Evolutionary conservation across 768 basidiomycete genomes (phyloP).

Genomic region (Gymnopilus dilepis): DNA sequence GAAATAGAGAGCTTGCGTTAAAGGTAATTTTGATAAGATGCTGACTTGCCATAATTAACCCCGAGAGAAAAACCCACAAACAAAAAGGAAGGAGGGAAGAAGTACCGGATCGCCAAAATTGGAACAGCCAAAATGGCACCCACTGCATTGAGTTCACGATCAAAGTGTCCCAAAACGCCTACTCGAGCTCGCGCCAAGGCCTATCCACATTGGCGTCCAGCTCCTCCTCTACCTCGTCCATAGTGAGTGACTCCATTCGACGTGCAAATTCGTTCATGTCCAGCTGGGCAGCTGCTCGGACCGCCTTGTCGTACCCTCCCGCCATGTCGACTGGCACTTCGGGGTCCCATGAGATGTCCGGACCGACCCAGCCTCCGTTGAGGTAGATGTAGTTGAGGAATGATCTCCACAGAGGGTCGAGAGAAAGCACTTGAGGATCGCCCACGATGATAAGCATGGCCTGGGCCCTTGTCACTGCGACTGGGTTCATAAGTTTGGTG

Average conservation of each 20-base stretch:
- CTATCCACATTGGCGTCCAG: slow-evolving; percentile 42
- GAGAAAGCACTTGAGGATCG: slow-evolving; percentile 59
- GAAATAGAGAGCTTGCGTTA: neutral
- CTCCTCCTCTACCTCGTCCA: slow-evolving; percentile 34
- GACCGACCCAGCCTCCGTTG: slow-evolving; percentile 61
- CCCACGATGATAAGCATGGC: slow-evolving; percentile 65
- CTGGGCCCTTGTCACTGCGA: slow-evolving; percentile 66
- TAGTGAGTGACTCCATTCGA: slow-evolving; percentile 38
- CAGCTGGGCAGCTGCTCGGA: slow-evolving; percentile 35
- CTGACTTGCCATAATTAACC: neutral
- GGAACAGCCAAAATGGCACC: neutral
- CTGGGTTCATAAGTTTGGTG: slow-evolving; percentile 31
- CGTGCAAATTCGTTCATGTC: slow-evolving; percentile 51
- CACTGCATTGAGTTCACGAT: too few species aligned
- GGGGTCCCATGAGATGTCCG: slow-evolving; percentile 56
- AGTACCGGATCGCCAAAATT: neutral
- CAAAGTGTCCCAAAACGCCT: neutral
- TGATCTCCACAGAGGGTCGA: slow-evolving; percentile 66
- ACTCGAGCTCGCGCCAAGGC: slow-evolving; percentile 50
- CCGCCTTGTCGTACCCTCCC: slow-evolving; percentile 45
- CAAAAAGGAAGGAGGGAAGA: too few species aligned
- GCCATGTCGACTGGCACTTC: slow-evolving; percentile 37
- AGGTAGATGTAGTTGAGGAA: slow-evolving; percentile 64
- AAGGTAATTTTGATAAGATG: neutral
- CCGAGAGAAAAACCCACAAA: neutral